Base-by-base conservation (phyloP, 1,284 basidiomycete species). In the Mycena sp. region DNA sequence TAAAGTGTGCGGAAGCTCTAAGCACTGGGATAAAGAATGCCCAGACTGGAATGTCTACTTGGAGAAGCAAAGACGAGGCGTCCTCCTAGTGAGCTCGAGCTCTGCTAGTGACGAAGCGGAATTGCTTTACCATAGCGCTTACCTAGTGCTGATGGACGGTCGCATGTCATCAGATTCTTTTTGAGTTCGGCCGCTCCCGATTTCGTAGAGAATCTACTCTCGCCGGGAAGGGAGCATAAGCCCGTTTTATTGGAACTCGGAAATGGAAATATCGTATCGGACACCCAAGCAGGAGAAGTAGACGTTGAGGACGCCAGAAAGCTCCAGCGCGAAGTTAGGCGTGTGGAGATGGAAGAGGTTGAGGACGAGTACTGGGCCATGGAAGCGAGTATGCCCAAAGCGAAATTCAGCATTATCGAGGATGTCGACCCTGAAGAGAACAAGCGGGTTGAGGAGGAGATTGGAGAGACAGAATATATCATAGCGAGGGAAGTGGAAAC, bases 11-110 rank as follows among this genome's bases (percentile, higher is more conserved):
- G 59, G 69, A 3, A 70, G 69, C 20, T 22, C 34, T 2, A 70
- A 70, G 11, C 64, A 57, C n/a, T 65, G 54, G 64, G 64, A 66
- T 25, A 34, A 16, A 5, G 65, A 67, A 41, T 67, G 65, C 20
- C 57, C 57, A 0, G 50, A 67, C 11, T 67, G 48, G 46, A 13
- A 25, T 16, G n/a, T 62, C 2, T 3, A 41, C 5, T 11, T 41
- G 10, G 41, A 41, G 14, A 10, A 14, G 41, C 41, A 41, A 14
- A 55, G 22, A 1, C 8, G 41, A 14, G 34, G 50, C 0, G 37
- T 37, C 1, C 18, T 37, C 10, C 1, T 41, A 8, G 25, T 62
- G 0, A 13, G 10, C 1, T 18, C 56, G 16, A 7, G 4, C 1
- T 25, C 39, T 0, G 37, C 18, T 4, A 5, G 13, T 0, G 59